phyloP scores from a whole-genome alignment of 2,329 filamentous ascomycete species.

The Fusarium mundagurra region DNA sequence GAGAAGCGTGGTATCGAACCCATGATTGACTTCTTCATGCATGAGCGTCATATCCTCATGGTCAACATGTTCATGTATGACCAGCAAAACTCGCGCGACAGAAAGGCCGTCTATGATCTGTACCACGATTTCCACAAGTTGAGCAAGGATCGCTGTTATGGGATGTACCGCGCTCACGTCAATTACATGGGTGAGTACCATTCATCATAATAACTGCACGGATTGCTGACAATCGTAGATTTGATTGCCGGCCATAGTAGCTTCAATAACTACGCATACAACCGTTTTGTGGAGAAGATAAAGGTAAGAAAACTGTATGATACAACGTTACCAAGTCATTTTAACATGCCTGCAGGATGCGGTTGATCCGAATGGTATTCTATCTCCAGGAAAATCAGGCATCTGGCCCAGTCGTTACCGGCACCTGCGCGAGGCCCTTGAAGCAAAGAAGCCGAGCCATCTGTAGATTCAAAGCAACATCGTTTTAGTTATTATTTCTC shows the following conservation, averaged over 20 bases:
- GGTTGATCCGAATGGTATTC: neutral
- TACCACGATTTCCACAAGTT: neutral
- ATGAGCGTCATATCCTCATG: neutral
- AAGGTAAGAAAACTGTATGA: neutral
- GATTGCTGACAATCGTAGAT: neutral
- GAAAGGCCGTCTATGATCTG: neutral
- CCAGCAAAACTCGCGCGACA: neutral
- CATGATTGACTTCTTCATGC: neutral
- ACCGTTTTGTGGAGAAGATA: neutral
- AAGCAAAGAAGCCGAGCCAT: neutral
- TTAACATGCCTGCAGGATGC: neutral
- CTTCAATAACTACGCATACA: neutral
- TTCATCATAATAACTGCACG: neutral
- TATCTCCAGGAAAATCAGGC: neutral
- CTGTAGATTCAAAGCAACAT: neutral
- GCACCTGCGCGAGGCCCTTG: neutral
- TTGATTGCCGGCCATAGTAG: neutral
- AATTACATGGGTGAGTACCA: neutral
- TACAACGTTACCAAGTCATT: neutral
- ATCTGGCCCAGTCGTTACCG: neutral
- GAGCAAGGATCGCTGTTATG: neutral
- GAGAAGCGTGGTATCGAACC: neutral
- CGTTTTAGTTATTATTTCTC: neutral
- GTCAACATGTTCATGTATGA: neutral
- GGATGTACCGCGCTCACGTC: neutral